These are phyloP conservation scores for Myriosclerotinia scirpicola DNA, from an alignment of 2,329 filamentous ascomycete genomes.

Conservation along the genomic window DNA sequence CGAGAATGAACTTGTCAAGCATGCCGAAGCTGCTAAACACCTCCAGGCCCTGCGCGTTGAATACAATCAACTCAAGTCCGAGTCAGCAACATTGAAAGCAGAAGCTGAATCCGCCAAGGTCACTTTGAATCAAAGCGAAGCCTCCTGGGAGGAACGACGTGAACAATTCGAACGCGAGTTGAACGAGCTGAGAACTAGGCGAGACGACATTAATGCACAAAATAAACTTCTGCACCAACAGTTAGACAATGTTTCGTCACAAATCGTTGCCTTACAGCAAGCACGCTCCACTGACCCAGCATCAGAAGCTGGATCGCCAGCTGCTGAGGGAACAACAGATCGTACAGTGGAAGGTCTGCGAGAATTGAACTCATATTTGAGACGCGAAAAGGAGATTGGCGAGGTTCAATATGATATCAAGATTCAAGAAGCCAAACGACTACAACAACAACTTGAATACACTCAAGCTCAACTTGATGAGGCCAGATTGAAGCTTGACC, in stretches of 20 bases:
- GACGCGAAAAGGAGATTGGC: conserved; percentile 94
- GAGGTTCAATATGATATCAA: conserved; percentile 95
- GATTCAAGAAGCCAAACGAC: conserved; percentile 79
- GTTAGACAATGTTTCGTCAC: conserved; percentile 76
- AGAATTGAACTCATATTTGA: conserved; percentile 87
- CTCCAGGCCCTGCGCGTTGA: conserved; percentile 78
- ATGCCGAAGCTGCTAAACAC: conserved; percentile 88
- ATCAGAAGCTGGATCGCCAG: conserved; percentile 45
- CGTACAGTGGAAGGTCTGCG: conserved; percentile 73
- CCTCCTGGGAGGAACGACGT: conserved; percentile 82
- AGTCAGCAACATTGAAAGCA: conserved; percentile 70
- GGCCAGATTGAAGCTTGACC: conserved; percentile 80
- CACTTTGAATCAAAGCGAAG: conserved; percentile 74
- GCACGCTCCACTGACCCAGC: conserved; percentile 59
- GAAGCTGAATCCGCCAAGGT: conserved; percentile 85
- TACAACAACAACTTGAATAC: conserved; percentile 89
- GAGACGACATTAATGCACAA: conserved; percentile 82
- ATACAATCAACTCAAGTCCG: conserved; percentile 77
- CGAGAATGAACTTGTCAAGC: conserved; percentile 89
- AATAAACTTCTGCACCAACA: conserved; percentile 90
- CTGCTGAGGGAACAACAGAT: conserved; percentile 49
- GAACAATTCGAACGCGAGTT: conserved; percentile 83
- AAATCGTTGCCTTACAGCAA: conserved; percentile 78
- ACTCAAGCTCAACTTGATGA: conserved; percentile 86
- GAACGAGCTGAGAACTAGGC: conserved; percentile 70